A percentile compares a stretch with the other conserved stretches of the same genome.
Evolutionary conservation across 495 filamentous ascomycete species (phyloP).

Genomic region (Podospora appendiculata): DNA sequence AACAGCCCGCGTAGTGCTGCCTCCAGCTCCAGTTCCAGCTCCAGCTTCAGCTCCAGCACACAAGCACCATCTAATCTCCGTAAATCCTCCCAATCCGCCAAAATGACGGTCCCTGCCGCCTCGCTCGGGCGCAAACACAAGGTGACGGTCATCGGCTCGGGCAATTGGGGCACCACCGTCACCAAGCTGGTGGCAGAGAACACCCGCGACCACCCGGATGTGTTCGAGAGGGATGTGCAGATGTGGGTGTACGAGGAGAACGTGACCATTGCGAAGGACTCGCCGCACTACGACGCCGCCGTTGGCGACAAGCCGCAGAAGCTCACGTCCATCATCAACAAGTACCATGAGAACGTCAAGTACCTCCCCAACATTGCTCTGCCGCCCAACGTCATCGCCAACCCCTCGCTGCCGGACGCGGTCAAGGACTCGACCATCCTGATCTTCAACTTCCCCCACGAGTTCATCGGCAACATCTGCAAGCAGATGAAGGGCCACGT

Average conservation of each 20-base stretch:
- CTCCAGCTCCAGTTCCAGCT: neutral
- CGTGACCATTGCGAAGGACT: slow-evolving; percentile 59
- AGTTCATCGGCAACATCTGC: slow-evolving; percentile 89
- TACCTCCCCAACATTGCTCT: slow-evolving; percentile 83
- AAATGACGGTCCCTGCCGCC: slow-evolving; percentile 27
- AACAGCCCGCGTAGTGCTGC: neutral
- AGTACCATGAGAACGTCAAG: slow-evolving; percentile 91
- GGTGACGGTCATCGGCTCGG: slow-evolving; percentile 88
- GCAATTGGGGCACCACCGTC: slow-evolving; percentile 98
- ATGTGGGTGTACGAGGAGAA: slow-evolving; percentile 98
- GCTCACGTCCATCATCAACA: slow-evolving; percentile 86
- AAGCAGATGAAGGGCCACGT: slow-evolving; percentile 80
- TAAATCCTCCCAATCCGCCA: slow-evolving; percentile 11
- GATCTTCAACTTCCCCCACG: slow-evolving; percentile 95
- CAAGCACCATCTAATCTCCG: slow-evolving; percentile 1
- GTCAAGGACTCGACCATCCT: slow-evolving; percentile 79
- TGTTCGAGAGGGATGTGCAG: slow-evolving; percentile 84
- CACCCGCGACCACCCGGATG: slow-evolving; percentile 59
- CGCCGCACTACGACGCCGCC: slow-evolving; percentile 46
- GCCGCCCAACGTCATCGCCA: slow-evolving; percentile 82
- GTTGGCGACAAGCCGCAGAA: slow-evolving; percentile 59
- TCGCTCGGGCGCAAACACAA: slow-evolving; percentile 66
- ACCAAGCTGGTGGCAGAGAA: slow-evolving; percentile 96
- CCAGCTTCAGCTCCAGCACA: neutral
- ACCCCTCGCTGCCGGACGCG: slow-evolving; percentile 75